Base-by-base conservation (phyloP, 192 early-diverging fungal species). In the Entophlyctis helioformis region DNA sequence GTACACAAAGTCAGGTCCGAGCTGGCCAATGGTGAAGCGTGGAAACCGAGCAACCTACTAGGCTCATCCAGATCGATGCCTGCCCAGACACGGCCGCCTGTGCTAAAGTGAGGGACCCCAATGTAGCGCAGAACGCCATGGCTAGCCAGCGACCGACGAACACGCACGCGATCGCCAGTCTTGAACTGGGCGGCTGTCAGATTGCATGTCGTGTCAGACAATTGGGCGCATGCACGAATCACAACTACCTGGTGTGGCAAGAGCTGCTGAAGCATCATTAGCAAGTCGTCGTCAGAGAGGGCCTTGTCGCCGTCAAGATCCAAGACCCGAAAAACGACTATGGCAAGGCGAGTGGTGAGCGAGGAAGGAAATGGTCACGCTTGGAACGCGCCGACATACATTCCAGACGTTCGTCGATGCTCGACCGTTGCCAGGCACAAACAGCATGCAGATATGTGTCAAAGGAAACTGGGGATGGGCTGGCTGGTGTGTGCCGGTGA, bases 31-130 rank as follows among this genome's bases (percentile, higher is more conserved):
- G 10, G n/a, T 9, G 13, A 9, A 42, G 25, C 13, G 9, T 23
- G 25, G n/a, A 9, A 19, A 23, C 25, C 9, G 11, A 23, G 10
- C 24, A 36, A 34, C 19, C n/a, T 45, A 45, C 44, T 29, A n/a
- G 44, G 26, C 19, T 45, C 44, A 29, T 28, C 33, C 27, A 45
- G 22, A 10, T 45, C 44, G 7, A 45, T 27, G 29, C 44, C 44
- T 18, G 29, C 44, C 44, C 44, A 45, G 16, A 45, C n/a, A n/a
- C n/a, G n/a, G n/a, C n/a, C 15, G 11, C 44, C 44, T 12, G 10
- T 7, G 44, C 6, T 7, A 45, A 45, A 45, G 8, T 45, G 9
- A 9, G 33, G 10, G 26, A n/a, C 33, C 7, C 44, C 44, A 16
- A 45, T 7, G 33, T 18, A 45, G 6, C 44, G 44, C 7, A 45